phyloP scores from a whole-genome alignment of 73 alveolate species.

The Paraurostyla sp. region DNA sequence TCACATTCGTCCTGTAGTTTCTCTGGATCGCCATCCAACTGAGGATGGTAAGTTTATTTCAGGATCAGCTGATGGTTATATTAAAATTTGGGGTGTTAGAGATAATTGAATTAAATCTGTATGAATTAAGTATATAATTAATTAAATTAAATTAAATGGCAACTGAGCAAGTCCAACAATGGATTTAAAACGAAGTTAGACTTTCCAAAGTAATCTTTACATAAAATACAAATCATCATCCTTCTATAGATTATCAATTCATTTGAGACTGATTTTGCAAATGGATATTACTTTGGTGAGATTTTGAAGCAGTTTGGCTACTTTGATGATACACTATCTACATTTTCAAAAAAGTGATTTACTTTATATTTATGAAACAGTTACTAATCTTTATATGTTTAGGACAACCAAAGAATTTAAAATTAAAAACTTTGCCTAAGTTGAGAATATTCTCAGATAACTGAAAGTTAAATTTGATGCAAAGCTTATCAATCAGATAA shows the following conservation, averaged over 20 bases:
- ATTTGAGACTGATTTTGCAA: conserved; percentile 97
- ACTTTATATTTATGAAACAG: neutral
- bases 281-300: conserved; percentile 98
- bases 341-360: conserved; percentile 88
- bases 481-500: conserved; percentile 61
- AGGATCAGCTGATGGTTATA: conserved; percentile 55
- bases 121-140: neutral
- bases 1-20: conserved; percentile 42
- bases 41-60: conserved; percentile 3
- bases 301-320: conserved; percentile 92
- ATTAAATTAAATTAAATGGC: conserved; percentile 36
- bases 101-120: neutral
- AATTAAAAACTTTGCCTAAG: conserved; percentile 63
- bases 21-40: conserved; percentile 44
- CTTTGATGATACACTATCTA: conserved; percentile 85
- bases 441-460: conserved; percentile 56
- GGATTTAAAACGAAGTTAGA: conserved; percentile 94
- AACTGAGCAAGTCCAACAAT: conserved; percentile 51
- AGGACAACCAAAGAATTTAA: conserved; percentile 66
- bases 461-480: conserved; percentile 72
- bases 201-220: conserved; percentile 69
- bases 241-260: conserved; percentile 89
- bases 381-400: neutral
- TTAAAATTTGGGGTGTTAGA: conserved; percentile 50
- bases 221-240: neutral